Evolutionary conservation across 371 early-diverging fungal species (phyloP).

Genomic region (Apophysomyces elegans): DNA sequence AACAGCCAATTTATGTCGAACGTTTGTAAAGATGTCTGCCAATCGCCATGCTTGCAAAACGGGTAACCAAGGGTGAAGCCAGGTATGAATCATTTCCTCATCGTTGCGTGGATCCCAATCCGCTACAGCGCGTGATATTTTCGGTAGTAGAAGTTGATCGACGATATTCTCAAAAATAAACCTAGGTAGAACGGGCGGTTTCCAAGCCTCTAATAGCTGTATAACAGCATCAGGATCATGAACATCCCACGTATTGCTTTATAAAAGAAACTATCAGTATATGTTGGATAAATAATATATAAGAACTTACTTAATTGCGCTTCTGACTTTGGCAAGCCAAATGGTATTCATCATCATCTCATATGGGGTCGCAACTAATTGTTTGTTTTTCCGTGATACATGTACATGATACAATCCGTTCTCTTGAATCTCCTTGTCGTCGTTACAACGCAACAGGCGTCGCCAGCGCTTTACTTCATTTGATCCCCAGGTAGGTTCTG

Average conservation of each 20-base stretch:
- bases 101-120: slow-evolving; percentile 77
- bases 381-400: slow-evolving; percentile 15
- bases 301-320: slow-evolving; percentile 71
- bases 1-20: slow-evolving; percentile 69
- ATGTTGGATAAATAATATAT: not conserved
- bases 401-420: not conserved
- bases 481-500: slow-evolving; percentile 62
- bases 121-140: slow-evolving; percentile 66
- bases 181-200: slow-evolving; percentile 66
- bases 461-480: slow-evolving; percentile 59
- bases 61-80: slow-evolving; percentile 89
- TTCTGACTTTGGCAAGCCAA: slow-evolving; percentile 81
- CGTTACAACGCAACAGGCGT: slow-evolving; percentile 42
- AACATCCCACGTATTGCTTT: slow-evolving; percentile 75
- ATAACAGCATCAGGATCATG: slow-evolving; percentile 72
- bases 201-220: slow-evolving; percentile 74
- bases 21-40: slow-evolving; percentile 57
- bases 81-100: slow-evolving; percentile 70
- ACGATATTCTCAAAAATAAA: slow-evolving; percentile 79
- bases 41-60: slow-evolving; percentile 63
- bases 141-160: slow-evolving; percentile 79
- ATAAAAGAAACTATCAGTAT: slow-evolving; percentile 5
- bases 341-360: slow-evolving; percentile 77
- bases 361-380: slow-evolving; percentile 70
- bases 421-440: slow-evolving; percentile 28